These are phyloP conservation scores for Digitaria exilis DNA, from an alignment of 202 grass and related monocot species.

Conservation along the genomic window DNA sequence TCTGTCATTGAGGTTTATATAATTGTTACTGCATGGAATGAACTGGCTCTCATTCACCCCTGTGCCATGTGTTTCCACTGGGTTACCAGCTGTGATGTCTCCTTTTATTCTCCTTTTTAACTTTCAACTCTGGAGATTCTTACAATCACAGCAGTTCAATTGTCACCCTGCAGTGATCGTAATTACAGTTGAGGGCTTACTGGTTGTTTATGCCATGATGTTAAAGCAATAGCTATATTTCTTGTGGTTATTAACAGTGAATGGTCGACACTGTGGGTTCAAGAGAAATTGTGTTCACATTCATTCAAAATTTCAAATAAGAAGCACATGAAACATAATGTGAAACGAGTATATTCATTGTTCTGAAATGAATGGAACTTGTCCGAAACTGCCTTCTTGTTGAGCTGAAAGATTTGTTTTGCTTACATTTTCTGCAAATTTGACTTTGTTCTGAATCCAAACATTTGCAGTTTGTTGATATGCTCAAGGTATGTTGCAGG, in stretches of 20 bases:
- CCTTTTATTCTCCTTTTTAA: conserved; percentile 52
- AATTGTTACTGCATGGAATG: conserved; percentile 63
- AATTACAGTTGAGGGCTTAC: conserved; percentile 41
- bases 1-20: conserved; percentile 51
- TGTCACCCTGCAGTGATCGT: conserved; percentile 42
- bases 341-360: not conserved
- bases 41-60: conserved; percentile 47
- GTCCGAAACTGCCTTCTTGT: not conserved
- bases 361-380: not conserved
- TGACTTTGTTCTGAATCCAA: not conserved
- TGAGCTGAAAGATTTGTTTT: not conserved
- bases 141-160: conserved; percentile 42
- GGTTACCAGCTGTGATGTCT: conserved; percentile 47
- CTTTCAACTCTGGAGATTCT: conserved; percentile 48
- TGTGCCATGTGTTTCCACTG: conserved; percentile 55
- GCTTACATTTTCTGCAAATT: not conserved
- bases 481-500: conserved; percentile 16
- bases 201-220: conserved; percentile 7
- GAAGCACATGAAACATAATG: not conserved
- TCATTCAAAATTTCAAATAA: not conserved
- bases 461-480: not conserved
- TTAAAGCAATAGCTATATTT: not conserved
- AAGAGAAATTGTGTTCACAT: not conserved
- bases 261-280: not conserved
- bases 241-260: not conserved